phyloP scores from a whole-genome alignment of 257 asterid genomes.

The Ocimum tenuiflorum region DNA sequence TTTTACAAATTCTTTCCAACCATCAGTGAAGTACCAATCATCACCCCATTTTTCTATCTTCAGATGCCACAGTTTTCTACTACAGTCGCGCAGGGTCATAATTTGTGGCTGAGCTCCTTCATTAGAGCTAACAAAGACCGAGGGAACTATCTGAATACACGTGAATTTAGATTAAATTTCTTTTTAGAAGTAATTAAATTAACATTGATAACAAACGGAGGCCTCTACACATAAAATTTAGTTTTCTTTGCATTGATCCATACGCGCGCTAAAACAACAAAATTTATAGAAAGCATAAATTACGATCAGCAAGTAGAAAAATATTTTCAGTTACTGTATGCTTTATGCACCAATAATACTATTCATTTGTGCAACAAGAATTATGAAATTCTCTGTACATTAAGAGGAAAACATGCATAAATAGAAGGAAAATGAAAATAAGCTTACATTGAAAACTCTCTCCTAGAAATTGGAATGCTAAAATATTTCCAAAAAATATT shows the following conservation, averaged over 20 bases:
- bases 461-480: neutral
- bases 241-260: neutral
- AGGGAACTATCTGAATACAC: constrained; percentile 13
- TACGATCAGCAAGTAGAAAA: neutral
- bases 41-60: constrained; percentile 5
- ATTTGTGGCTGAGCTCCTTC: neutral
- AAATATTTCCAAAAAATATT: too few relatives aligned
- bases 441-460: neutral
- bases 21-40: constrained; percentile 18
- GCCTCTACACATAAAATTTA: neutral
- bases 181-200: neutral
- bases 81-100: constrained; percentile 13
- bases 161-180: neutral
- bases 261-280: neutral
- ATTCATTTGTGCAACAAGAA: neutral
- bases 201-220: neutral
- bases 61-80: constrained; percentile 24
- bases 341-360: too few relatives aligned
- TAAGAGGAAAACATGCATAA: neutral
- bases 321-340: neutral
- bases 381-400: neutral
- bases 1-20: constrained; percentile 22
- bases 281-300: neutral
- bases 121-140: neutral
- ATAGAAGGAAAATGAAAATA: neutral